Conservation (phyloP, 108 stramenopile genomes). For the Pseudonitzschia delicatissima region DNA sequence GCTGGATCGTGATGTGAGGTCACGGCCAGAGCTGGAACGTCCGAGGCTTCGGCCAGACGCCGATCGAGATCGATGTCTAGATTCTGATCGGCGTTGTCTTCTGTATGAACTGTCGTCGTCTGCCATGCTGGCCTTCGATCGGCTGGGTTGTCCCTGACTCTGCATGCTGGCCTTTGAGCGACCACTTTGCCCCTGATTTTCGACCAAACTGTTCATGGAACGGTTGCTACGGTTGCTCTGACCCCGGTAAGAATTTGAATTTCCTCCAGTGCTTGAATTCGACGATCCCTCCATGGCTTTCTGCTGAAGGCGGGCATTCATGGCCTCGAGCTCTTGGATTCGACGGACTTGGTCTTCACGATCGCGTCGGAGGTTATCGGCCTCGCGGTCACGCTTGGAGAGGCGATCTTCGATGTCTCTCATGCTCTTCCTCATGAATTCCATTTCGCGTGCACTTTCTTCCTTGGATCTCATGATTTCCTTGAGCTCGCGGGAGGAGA, state of each 20-base stretch:
- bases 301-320: not conserved
- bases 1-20: no score
- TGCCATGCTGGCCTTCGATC: not conserved
- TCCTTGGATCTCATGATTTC: not conserved
- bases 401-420: not conserved
- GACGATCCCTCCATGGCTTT: not conserved
- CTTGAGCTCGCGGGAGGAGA: conserved; percentile 1
- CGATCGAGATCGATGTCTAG: conserved; percentile 1
- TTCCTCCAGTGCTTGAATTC: not conserved
- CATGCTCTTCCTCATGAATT: not conserved
- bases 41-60: not conserved
- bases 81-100: not conserved
- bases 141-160: no score
- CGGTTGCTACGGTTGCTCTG: not conserved
- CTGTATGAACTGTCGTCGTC: no score
- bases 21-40: not conserved
- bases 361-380: not conserved
- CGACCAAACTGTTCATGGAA: not conserved
- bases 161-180: not conserved
- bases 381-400: no score
- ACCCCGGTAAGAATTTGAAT: not conserved
- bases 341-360: not conserved
- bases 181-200: not conserved
- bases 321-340: not conserved
- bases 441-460: not conserved